Evolutionary conservation across 1,284 basidiomycete species (phyloP), one percentile per base, ranked within the genome.

Genomic region (Cutaneotrichosporon arboriforme): DNA sequence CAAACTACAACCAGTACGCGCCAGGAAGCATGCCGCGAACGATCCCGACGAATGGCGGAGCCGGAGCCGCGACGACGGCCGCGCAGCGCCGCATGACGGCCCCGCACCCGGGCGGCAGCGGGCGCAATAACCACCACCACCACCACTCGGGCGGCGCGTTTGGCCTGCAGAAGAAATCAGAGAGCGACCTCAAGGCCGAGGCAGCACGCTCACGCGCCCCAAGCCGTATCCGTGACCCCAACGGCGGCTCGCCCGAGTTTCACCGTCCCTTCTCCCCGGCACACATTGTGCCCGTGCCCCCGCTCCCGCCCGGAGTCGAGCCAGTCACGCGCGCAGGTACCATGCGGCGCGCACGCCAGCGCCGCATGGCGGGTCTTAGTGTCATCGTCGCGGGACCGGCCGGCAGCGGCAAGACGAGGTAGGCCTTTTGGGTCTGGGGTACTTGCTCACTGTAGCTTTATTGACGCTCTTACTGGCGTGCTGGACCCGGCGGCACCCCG

Each of bases 391-490:
- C 63, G 5, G 71, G 71, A 13, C 64, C 68, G 4, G 66, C 60
- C 37, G 62, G 61, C 4, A 55, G 61, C 1, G 71, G 71, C 14
- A 73, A 73, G 59, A 70, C 68, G 0, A 68, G 68, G 71, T 70
- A n/a, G n/a, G n/a, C n/a, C n/a, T n/a, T n/a, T n/a, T n/a, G n/a
- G n/a, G n/a, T n/a, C n/a, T n/a, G n/a, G n/a, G n/a, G n/a, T n/a
- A n/a, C n/a, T n/a, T 20, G 18, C 41, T 52, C 34, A 48, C 36
- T 7, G 22, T 46, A 60, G 55, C 31, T 47, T 58, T 22, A 56
- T 56, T 46, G 52, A 54, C 26, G 56, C 55, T 5, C 53, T 58
- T 18, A 56, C 51, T 2, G 41, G 41, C 17, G 52, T 55, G n/a
- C 52, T 58, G 8, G 51, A 58, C 47, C 57, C 54, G 4, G 18